phyloP scores from a whole-genome alignment of 257 asterid species.

The Eucommia ulmoides region DNA sequence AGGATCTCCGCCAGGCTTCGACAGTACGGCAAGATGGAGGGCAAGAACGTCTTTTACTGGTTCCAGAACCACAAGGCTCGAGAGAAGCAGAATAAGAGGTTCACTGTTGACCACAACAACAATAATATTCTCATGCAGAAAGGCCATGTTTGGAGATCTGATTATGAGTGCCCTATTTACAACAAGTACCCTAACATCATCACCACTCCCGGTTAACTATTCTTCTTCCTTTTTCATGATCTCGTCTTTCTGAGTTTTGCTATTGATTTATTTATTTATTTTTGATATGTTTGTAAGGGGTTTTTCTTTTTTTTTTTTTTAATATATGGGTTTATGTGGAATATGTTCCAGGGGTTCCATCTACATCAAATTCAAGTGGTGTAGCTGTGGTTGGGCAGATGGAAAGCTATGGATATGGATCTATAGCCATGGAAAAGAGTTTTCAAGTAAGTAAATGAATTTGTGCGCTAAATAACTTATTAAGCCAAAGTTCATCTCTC shows the following conservation, averaged over 20 bases:
- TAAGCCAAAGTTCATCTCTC: too few relatives aligned
- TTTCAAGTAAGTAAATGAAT: slow-evolving; percentile 40
- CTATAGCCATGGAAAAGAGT: slow-evolving; percentile 68
- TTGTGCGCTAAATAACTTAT: slow-evolving; percentile 5
- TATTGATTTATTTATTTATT: not conserved
- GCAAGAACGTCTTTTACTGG: slow-evolving; percentile 96
- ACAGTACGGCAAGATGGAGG: slow-evolving; percentile 97
- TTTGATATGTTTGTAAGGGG: too few relatives aligned
- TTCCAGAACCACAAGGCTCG: slow-evolving; percentile 97
- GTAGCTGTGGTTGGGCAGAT: slow-evolving; percentile 20
- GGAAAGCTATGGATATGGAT: slow-evolving; percentile 53
- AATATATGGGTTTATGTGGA: not conserved
- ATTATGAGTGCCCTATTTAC: slow-evolving; percentile 23
- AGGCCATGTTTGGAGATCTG: slow-evolving; percentile 12
- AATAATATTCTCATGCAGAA: slow-evolving; percentile 16
- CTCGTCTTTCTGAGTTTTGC: not conserved
- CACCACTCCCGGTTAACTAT: slow-evolving; percentile 7
- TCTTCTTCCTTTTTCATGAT: too few relatives aligned
- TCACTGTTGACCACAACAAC: too few relatives aligned
- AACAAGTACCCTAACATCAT: slow-evolving; percentile 24
- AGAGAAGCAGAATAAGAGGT: slow-evolving; percentile 89
- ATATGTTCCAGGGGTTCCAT: slow-evolving; percentile 29
- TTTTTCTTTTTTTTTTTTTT: slow-evolving; percentile 1
- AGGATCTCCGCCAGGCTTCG: slow-evolving; percentile 74
- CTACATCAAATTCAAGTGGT: slow-evolving; percentile 34